Evolutionary conservation across 2,329 filamentous ascomycete genomes (phyloP), one percentile per base, ranked within the genome.

Genomic region (Penicillium crustosum): DNA sequence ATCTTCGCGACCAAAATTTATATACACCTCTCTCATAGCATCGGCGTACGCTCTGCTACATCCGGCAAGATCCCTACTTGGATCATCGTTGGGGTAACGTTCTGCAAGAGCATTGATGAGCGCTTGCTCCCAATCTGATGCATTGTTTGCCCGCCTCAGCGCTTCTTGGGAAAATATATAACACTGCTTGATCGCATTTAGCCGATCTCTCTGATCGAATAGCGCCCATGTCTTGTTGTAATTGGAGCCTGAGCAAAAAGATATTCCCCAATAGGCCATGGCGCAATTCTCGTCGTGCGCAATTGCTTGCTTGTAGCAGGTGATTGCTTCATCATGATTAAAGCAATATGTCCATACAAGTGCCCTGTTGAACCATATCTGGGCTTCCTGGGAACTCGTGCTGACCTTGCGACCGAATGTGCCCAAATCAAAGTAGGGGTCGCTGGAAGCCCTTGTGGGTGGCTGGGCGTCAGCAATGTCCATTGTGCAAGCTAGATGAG

Each of bases 1-100:
- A 65, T 88, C 83, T 19, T 81, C 70, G 0, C 73, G 65, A 61
- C 53, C 57, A 15, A 65, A 53, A 0, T 1, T 21, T 1, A 10
- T 2, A 44, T 66, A 56, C 0, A 61, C 55, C 12, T 63, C 45
- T 45, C 63, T 54, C 63, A 66, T 66, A 9, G 55, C 25, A 5
- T 61, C 41, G 2, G 62, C 62, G 23, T 63, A 66, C 10, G 53
- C 62, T 49, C 41, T 57, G 51, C 48, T 61, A 42, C 58, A 63
- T 12, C 45, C 58, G 4, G 44, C 41, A 17, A 64, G 42, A 45
- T 64, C 62, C 6, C 57, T 39, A 21, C 15, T 42, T 6, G 53
- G 58, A 19, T 63, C 51, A 38, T 63, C 61, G 27, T 65, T 57
- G 33, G 66, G 64, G n/a, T 63, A 68, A 4, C 66, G 58, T 42